Evolutionary conservation across 2,329 filamentous ascomycete species (phyloP).

Genomic region (Beauveria australis): DNA sequence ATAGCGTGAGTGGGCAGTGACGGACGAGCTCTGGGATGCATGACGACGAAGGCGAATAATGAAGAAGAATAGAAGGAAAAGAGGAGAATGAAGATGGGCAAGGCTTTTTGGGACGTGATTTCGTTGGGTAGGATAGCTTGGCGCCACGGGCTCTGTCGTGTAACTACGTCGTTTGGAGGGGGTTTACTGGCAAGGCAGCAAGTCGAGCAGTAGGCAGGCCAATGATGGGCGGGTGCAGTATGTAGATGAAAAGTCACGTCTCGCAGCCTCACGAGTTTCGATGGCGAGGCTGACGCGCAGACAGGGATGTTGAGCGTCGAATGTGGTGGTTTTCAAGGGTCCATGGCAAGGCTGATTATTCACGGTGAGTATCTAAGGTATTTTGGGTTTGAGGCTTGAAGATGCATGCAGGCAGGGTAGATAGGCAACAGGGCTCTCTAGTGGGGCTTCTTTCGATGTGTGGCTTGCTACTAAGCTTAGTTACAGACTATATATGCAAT

Average conservation of each 20-base stretch:
- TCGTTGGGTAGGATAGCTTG: neutral
- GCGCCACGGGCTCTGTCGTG: neutral
- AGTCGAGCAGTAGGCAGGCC: neutral
- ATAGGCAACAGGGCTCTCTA: neutral
- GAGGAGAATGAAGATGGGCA: neutral
- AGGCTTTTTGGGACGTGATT: neutral
- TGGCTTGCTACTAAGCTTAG: too few species aligned
- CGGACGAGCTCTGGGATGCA: slow-evolving; percentile 14
- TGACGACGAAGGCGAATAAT: slow-evolving; percentile 13
- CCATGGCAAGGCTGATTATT: slow-evolving; percentile 1
- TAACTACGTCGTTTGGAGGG: neutral
- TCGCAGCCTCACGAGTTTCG: neutral
- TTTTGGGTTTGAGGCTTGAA: neutral
- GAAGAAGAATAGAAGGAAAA: neutral
- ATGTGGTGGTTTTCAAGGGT: neutral
- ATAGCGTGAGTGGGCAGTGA: neutral
- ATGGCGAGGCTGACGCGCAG: slow-evolving; percentile 1
- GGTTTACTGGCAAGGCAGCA: neutral
- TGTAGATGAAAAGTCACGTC: neutral
- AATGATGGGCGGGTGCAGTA: neutral
- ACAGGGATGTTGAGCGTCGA: neutral
- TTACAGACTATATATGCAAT: too few species aligned
- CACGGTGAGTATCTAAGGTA: neutral
- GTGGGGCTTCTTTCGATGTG: neutral
- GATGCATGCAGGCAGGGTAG: neutral